A percentile compares a stretch with the other conserved stretches of the same genome.
phyloP scores from a whole-genome alignment of 1,284 basidiomycete genomes.

The Naganishia liquefaciens region DNA sequence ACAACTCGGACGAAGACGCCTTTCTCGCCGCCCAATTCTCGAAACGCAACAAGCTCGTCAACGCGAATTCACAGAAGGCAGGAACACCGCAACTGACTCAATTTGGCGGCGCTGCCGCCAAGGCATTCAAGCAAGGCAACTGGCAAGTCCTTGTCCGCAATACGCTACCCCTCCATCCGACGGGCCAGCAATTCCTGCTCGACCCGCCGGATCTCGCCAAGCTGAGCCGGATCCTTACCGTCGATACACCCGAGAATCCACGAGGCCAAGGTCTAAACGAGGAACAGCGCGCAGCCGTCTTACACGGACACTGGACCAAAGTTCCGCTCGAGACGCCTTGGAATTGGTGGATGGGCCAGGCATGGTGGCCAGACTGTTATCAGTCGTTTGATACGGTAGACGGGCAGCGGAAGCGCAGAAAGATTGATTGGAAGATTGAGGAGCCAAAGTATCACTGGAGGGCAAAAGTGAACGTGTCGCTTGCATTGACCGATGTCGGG shows the following conservation, averaged over 20 bases:
- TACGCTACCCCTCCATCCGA: conserved; percentile 21
- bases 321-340: conserved; percentile 38
- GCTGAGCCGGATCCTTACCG: conserved; percentile 5
- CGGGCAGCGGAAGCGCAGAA: conserved; percentile 25
- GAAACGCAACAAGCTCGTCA: conserved; percentile 12
- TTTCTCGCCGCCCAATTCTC: conserved; percentile 8
- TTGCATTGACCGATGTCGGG: conserved; percentile 44
- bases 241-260: conserved; percentile 10
- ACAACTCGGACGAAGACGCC: conserved; percentile 15
- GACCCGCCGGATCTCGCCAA: conserved; percentile 13
- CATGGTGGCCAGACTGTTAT: conserved; percentile 50
- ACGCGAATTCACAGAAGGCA: background rate
- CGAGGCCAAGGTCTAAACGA: conserved; percentile 10
- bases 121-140: conserved; percentile 19
- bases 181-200: conserved; percentile 13
- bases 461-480: conserved; percentile 40
- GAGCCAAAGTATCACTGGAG: conserved; percentile 38
- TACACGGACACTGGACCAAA: conserved; percentile 22
- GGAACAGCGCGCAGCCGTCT: conserved; percentile 1
- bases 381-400: conserved; percentile 23
- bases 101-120: conserved; percentile 9
- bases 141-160: conserved; percentile 20
- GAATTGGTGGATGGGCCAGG: conserved; percentile 51
- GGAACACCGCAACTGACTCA: conserved; percentile 1
- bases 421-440: conserved; percentile 23